phyloP scores from a whole-genome alignment of 192 early-diverging fungal genomes.

The Mortierella claussenii region DNA sequence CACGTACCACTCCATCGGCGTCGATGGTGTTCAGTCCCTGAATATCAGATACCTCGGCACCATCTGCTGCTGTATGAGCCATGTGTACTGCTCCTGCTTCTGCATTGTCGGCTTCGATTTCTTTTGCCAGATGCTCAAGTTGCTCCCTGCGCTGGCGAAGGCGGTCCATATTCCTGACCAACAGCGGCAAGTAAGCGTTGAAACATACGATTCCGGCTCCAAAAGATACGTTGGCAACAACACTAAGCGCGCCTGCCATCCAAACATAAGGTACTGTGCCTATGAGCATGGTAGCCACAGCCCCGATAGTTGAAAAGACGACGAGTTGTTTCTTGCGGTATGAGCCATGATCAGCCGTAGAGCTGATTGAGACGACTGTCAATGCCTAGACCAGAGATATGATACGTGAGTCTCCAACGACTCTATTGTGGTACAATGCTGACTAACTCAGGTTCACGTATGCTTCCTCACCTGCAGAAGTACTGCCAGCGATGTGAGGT shows the following conservation, averaged over 20 bases:
- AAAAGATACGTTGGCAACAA: constrained; percentile 59
- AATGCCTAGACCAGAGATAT: constrained; percentile 28
- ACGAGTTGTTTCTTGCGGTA: constrained; percentile 58
- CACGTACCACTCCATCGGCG: not conserved
- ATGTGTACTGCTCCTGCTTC: not conserved
- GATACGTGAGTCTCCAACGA: no score
- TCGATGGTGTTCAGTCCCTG: not conserved
- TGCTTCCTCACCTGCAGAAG: constrained; percentile 42
- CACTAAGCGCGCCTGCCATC: constrained; percentile 53
- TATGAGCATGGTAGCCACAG: constrained; percentile 59
- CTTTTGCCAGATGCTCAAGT: constrained; percentile 5
- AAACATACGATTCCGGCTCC: constrained; percentile 62
- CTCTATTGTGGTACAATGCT: not conserved
- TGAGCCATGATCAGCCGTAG: constrained; percentile 51
- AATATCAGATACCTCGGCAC: not conserved
- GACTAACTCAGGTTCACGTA: no score
- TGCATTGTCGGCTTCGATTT: constrained; percentile 1
- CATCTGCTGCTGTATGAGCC: no score
- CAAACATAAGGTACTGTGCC: constrained; percentile 31
- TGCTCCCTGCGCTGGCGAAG: constrained; percentile 18
- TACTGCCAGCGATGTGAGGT: constrained; percentile 53
- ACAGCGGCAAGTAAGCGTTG: constrained; percentile 62
- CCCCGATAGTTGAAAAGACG: constrained; percentile 52
- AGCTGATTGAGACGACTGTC: constrained; percentile 52
- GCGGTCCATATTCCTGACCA: constrained; percentile 50